Evolutionary conservation across 2,329 filamentous ascomycete species (phyloP).

Genomic region (Nemania abortiva): DNA sequence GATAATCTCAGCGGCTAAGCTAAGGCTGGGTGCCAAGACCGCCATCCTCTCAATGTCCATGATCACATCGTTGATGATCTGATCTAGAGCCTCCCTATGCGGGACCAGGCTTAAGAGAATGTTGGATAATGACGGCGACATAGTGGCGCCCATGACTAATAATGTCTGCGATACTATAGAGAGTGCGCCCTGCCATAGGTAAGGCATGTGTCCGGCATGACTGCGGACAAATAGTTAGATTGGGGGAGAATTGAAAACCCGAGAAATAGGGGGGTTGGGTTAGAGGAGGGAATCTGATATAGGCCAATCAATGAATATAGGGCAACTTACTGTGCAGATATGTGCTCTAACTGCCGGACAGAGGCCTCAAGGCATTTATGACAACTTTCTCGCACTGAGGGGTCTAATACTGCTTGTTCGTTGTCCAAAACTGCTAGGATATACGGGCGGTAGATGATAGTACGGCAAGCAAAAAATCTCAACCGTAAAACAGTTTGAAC

Average conservation of each 20-base stretch:
- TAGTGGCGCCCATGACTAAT: constrained; percentile 85
- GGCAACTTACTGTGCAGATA: constrained; percentile 76
- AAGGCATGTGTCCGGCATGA: constrained; percentile 86
- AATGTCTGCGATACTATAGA: constrained; percentile 86
- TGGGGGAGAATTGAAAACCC: constrained; percentile 43
- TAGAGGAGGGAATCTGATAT: constrained; percentile 20
- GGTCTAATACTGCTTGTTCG: constrained; percentile 77
- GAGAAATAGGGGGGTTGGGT: constrained; percentile 39
- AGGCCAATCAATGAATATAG: constrained; percentile 31
- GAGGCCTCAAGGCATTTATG: constrained; percentile 85
- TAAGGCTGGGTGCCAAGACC: constrained; percentile 80
- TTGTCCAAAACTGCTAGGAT: constrained; percentile 84
- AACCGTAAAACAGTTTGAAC: constrained; percentile 83
- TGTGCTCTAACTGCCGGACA: constrained; percentile 82
- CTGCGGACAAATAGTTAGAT: constrained; percentile 61
- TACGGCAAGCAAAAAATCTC: constrained; percentile 86
- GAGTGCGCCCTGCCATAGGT: constrained; percentile 86
- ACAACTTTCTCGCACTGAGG: constrained; percentile 80
- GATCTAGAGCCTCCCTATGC: constrained; percentile 73
- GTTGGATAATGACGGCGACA: constrained; percentile 77
- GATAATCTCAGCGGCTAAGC: constrained; percentile 82
- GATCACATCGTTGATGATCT: constrained; percentile 82
- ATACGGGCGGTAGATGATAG: constrained; percentile 87
- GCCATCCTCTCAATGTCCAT: constrained; percentile 80
- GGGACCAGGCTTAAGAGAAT: constrained; percentile 71